Evolutionary conservation across 495 filamentous ascomycete species (phyloP).

Genomic region (Ascodesmis nigricans): DNA sequence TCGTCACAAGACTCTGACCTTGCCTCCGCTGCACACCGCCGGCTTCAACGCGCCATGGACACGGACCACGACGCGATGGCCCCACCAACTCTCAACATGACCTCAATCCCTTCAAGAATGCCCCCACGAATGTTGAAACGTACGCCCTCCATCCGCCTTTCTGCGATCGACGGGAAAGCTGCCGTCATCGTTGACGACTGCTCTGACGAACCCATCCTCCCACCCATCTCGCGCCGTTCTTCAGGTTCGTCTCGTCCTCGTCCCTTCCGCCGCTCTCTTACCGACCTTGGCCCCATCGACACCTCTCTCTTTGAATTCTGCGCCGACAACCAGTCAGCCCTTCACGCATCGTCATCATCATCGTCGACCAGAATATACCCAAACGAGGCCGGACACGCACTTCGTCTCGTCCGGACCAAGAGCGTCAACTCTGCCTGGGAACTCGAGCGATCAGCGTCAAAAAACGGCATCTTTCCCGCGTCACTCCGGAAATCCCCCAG

Average conservation of each 20-base stretch:
- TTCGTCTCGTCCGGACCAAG: conserved; percentile 14
- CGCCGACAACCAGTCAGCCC: conserved; percentile 20
- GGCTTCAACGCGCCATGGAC: background rate
- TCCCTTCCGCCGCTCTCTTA: background rate
- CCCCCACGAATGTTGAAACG: conserved; percentile 15
- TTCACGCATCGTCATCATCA: conserved; percentile 14
- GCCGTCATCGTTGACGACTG: conserved; percentile 12
- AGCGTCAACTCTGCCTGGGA: too few relatives aligned
- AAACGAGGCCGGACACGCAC: conserved; percentile 15
- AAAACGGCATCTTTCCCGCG: too few relatives aligned
- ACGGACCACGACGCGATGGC: conserved; percentile 1
- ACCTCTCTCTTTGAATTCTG: conserved; percentile 21
- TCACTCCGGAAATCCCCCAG: too few relatives aligned
- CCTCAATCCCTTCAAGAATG: background rate
- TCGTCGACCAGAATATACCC: conserved; percentile 10
- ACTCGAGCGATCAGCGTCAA: too few relatives aligned
- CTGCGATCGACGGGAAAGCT: conserved; percentile 20
- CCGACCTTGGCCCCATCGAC: conserved; percentile 11
- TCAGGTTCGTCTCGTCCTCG: background rate
- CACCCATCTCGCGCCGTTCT: conserved; percentile 4
- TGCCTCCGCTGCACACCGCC: background rate
- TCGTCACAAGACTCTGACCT: too few relatives aligned
- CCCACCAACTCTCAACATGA: conserved; percentile 2
- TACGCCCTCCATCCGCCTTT: conserved; percentile 17
- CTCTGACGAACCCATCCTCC: conserved; percentile 9